Base-by-base conservation (phyloP, 768 basidiomycete genomes). In the Pleurotus tuber-regium region DNA sequence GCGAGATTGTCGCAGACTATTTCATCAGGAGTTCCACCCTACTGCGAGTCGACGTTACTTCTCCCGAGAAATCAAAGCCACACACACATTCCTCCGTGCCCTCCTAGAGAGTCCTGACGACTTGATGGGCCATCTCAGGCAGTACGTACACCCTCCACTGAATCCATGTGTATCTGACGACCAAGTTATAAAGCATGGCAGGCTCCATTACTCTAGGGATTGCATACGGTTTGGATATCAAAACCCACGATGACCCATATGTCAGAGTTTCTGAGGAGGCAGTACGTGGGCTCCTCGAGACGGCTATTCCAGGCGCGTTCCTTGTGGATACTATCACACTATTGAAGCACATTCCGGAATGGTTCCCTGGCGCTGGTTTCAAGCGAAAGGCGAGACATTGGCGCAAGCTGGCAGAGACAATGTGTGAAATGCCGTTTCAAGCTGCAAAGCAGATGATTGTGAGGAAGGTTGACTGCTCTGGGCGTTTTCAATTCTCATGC, bases 321-420 rank as follows among this genome's bases (percentile, higher is more conserved):
- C 55, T 75, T 7, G 77, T 78, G 2, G 77, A 73, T 28, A 63
- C 56, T 29, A 51, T 71, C 26, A 70, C 72, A 11, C 30, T 58
- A 8, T 12, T 19, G 19, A 11, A 31, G 10, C 8, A 29, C 26
- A 1, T 50, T 2, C 48, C 54, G 57, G 66, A 60, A n/a, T 76
- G 74, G 72, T 54, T 72, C 43, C 74, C 75, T 6, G 70, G 71
- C 2, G 69, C 71, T 5, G 52, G 48, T 10, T 69, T 74, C 51
- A 66, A 64, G 50, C 58, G 59, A 28, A 59, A 64, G 16, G 73
- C 71, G 6, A 54, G 50, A 25, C 44, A 47, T 11, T 63, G 61
- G 59, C 56, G 62, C 2, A 48, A 62, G 43, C 50, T 50, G 9
- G 50, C 62, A 10, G 43, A 53, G 4, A 58, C 53, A 5, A 41